phyloP scores from a whole-genome alignment of 805 yeast species.

The Metschnikowia lochheadii region DNA sequence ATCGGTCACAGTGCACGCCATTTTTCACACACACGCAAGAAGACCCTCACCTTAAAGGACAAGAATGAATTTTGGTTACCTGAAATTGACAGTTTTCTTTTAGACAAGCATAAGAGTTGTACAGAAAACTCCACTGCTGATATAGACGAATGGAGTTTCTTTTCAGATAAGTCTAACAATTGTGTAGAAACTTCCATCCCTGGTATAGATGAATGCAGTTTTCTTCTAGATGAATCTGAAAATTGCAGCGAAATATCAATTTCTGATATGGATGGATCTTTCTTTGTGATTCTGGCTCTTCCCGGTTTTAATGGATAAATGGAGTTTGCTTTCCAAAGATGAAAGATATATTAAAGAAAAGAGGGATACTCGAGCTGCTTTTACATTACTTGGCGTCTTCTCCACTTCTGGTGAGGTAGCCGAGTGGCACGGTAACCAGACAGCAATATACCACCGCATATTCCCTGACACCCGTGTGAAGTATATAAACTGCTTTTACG shows the following conservation, averaged over 20 bases:
- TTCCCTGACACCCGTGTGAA: neutral
- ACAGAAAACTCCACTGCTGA: neutral
- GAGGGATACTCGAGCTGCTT: neutral
- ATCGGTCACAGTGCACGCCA: neutral
- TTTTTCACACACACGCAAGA: neutral
- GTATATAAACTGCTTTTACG: neutral
- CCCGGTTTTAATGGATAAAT: neutral
- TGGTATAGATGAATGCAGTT: too few relatives aligned
- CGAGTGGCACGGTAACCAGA: neutral
- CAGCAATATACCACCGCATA: neutral
- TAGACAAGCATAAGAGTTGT: neutral
- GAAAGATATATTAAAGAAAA: neutral
- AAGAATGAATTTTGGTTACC: neutral
- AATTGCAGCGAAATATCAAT: neutral
- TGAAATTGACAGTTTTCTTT: neutral
- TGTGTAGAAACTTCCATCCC: too few relatives aligned
- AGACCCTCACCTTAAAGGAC: neutral
- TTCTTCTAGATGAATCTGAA: too few relatives aligned
- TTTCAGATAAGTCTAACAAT: neutral
- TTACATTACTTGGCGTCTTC: neutral
- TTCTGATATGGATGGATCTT: neutral
- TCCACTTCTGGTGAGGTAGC: neutral
- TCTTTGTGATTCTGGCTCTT: neutral
- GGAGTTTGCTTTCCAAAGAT: neutral
- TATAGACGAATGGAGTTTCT: neutral